Base-by-base conservation (phyloP, 2,329 filamentous ascomycete species). In the Hortaea werneckii region DNA sequence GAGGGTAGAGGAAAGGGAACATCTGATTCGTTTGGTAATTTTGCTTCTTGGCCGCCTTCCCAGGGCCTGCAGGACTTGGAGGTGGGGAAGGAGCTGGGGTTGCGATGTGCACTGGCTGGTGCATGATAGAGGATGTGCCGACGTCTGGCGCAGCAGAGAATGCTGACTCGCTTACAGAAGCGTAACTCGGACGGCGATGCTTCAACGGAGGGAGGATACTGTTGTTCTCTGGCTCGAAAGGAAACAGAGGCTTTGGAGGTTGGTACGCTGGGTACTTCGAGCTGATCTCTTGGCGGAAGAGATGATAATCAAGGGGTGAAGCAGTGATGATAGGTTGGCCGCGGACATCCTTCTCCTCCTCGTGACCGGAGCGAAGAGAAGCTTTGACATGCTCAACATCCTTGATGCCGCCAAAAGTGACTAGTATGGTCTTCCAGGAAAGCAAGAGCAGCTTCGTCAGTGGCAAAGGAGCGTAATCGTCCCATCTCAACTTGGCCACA, bases 1-100 rank as follows among this genome's bases (percentile, higher is more conserved):
- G 92, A 1, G 92, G 92, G 56, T 98, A 98, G 69, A 98, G 81
- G 61, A 98, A 96, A 0, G 92, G 92, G 54, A 98, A 96, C 61
- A 95, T 92, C 58, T 98, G 92, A 60, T 98, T 98, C 0, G 92
- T 98, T 65, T 98, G 92, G 59, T 98, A 98, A 56, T 96, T 98
- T 60, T 98, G 92, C 63, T 98, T 98, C 73, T 98, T 98, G 1
- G 85, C 89, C 43, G 85, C 87, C 65, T 96, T 98, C 27, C 88
- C 79, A 3, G 79, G 77, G 1, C 78, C 89, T 30, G 83, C 83
- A 7, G 92, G 92, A 1, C 90, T 95, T 1, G 92, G 92, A 0
- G 92, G 92, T 26, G 92, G 92, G 0, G 92, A 98, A 1, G 92
- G 92, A 0, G 89, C 90, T 0, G 92, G 92, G 1, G 92, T 98